These are phyloP conservation scores for Cercospora zeina DNA, from an alignment of 2,329 filamentous ascomycete genomes.

Conservation along the genomic window DNA sequence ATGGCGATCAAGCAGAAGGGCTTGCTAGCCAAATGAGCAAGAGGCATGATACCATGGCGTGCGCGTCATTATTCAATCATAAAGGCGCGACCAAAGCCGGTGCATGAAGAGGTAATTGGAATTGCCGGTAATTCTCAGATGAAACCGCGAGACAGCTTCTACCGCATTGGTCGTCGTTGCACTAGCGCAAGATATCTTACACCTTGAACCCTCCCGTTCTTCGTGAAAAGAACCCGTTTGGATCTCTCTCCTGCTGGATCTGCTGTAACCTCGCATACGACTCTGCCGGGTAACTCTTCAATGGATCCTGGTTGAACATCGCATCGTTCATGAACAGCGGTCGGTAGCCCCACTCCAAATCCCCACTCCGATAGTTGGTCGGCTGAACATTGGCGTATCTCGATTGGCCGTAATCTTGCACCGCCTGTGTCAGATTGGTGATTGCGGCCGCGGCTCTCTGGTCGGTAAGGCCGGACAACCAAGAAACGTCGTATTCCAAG, in stretches of 20 bases:
- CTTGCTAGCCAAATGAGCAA: background rate
- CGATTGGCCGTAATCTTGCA: constrained; percentile 24
- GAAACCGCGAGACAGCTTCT: background rate
- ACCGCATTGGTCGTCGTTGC: background rate
- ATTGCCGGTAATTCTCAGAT: too few species aligned
- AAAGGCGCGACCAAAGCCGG: background rate
- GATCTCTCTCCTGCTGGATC: constrained; percentile 29
- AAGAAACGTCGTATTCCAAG: constrained; percentile 33
- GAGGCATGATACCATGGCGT: background rate
- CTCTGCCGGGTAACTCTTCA: constrained; percentile 26
- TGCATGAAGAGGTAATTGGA: too few species aligned
- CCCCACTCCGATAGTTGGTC: constrained; percentile 30
- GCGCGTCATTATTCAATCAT: background rate
- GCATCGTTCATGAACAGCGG: constrained; percentile 35
- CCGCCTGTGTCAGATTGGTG: constrained; percentile 26
- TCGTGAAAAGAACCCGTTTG: constrained; percentile 29
- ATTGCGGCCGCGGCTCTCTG: constrained; percentile 22
- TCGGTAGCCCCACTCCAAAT: constrained; percentile 23
- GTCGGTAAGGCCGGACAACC: constrained; percentile 24
- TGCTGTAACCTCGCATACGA: constrained; percentile 27
- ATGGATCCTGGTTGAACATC: constrained; percentile 32
- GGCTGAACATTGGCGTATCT: constrained; percentile 26
- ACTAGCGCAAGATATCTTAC: background rate
- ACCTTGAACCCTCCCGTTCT: constrained; percentile 30
- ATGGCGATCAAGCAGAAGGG: constrained; percentile 32